Evolutionary conservation across 1,284 basidiomycete species (phyloP).

Genomic region (Caloboletus firmus): DNA sequence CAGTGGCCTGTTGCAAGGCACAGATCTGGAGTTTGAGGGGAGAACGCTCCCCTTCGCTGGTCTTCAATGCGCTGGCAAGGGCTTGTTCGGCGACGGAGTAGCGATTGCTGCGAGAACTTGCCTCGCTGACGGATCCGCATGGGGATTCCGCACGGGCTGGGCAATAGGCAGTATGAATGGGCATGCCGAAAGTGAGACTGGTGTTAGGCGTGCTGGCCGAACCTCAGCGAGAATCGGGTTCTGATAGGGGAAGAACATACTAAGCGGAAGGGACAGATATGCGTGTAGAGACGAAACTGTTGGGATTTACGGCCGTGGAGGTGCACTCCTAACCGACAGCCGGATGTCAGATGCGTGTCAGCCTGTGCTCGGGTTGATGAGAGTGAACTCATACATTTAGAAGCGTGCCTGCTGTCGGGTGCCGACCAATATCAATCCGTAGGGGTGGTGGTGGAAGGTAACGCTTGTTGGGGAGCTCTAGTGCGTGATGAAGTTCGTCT

Average conservation of each 20-base stretch:
- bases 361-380: background rate
- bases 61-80: slow-evolving; percentile 36
- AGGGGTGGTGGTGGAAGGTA: slow-evolving; percentile 13
- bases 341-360: background rate
- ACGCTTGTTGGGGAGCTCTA: background rate
- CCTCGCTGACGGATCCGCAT: slow-evolving; percentile 24
- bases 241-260: slow-evolving; percentile 19
- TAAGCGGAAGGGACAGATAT: slow-evolving; percentile 2
- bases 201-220: slow-evolving; percentile 25
- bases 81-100: slow-evolving; percentile 44
- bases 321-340: slow-evolving; percentile 19
- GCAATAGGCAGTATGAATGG: slow-evolving; percentile 20
- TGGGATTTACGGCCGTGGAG: slow-evolving; percentile 14
- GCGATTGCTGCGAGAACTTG: slow-evolving; percentile 34
- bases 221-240: slow-evolving; percentile 17
- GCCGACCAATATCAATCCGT: slow-evolving; percentile 17
- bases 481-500: slow-evolving; percentile 24
- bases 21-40: slow-evolving; percentile 47
- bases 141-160: slow-evolving; percentile 16
- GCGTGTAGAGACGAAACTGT: slow-evolving; percentile 2
- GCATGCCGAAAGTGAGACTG: slow-evolving; percentile 30
- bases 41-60: slow-evolving; percentile 33
- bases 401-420: background rate
- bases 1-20: slow-evolving; percentile 44
- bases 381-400: slow-evolving; percentile 15